A percentile compares a stretch with the other conserved stretches of the same genome.
Evolutionary conservation across 129 eudicot species (phyloP).

Genomic region (Tanacetum coccineum): DNA sequence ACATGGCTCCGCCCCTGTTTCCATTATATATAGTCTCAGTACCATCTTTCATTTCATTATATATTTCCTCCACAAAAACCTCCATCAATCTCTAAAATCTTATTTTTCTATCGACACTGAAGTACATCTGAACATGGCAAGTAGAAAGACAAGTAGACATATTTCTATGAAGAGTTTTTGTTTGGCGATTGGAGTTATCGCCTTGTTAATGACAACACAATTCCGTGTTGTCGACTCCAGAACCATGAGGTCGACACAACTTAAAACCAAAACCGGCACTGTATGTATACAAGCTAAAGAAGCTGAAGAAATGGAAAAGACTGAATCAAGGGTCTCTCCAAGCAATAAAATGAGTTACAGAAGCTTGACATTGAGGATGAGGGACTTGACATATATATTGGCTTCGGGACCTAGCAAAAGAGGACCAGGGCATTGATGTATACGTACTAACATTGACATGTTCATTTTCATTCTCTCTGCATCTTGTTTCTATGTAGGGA

Average conservation of each 20-base stretch:
- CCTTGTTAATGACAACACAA: neutral
- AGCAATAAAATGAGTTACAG: neutral
- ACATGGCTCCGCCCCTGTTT: too few relatives aligned
- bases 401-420: slow-evolving; percentile 24
- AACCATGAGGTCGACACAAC: neutral
- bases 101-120: neutral
- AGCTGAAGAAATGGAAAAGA: neutral
- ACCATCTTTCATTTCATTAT: neutral
- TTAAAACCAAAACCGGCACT: neutral
- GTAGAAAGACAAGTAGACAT: too few relatives aligned
- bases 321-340: neutral
- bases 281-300: neutral
- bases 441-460: neutral
- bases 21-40: neutral
- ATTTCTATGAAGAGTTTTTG: slow-evolving; percentile 6
- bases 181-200: neutral
- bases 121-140: neutral
- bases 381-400: neutral
- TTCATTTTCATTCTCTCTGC: neutral
- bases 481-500: slow-evolving; percentile 7
- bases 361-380: neutral
- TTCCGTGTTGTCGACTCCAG: slow-evolving; percentile 2
- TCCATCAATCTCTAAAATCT: too few relatives aligned
- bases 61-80: neutral
- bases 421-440: slow-evolving; percentile 13